Base-by-base conservation (phyloP, 1,139 yeast genomes). In the Taphrina pruni region DNA sequence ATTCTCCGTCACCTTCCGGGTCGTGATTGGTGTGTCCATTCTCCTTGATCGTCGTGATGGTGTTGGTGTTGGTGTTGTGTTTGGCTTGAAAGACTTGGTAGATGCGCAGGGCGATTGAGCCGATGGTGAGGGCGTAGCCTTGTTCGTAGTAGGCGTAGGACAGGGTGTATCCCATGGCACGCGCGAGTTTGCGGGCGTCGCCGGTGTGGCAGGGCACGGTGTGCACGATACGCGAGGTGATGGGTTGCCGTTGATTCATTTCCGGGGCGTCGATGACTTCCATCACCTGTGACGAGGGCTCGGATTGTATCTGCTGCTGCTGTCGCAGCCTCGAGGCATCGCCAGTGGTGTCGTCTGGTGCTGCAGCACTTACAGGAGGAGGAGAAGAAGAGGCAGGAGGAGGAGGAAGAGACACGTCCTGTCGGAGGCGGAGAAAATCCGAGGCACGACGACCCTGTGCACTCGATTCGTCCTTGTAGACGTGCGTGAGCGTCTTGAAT, bases 211-310 rank as follows among this genome's bases (percentile, higher is more conserved):
- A 56, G 6, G 67, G 67, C 36, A 56, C 60, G 14, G 12, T 38
- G 21, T 64, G 67, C 8, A 55, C 26, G 45, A 48, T 64, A 6
- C 67, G 45, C 11, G 60, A 56, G 14, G 67, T 64, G 12, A 54
- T 61, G 12, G 60, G 67, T 26, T 26, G 32, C 2, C 61, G 45
- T 51, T 64, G 54, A 26, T 54, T 57, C 48, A 64, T 55, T 36
- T 64, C 67, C 9, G 67, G 67, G 11, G 67, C 51, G n/a, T 64
- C 67, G n/a, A 55, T 45, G 55, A 64, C 60, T 20, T 64, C 67
- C 32, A 64, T n/a, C 20, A 58, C 62, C 17, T 50, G 38, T 8
- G 41, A 8, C 21, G 43, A 43, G 32, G 32, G 32, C 4, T 26
- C 32, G 4, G 4, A 26, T 26, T 26, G 32, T 26, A 4, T 26